Conservation (phyloP, 225 moss, liverwort and hornwort species). For the Climacium dendroides region DNA sequence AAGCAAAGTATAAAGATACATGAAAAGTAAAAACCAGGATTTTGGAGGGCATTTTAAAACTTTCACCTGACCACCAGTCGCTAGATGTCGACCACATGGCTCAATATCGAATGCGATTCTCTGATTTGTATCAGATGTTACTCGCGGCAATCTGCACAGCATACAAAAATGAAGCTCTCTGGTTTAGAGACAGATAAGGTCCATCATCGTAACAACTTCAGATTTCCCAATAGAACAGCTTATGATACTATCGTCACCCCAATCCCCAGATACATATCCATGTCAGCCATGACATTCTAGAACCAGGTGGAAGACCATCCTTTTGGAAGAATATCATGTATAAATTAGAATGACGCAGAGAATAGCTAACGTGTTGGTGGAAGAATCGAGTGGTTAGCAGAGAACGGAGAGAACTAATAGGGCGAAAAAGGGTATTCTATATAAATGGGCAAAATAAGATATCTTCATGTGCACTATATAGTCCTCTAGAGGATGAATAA, state of each 20-base stretch:
- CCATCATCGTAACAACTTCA: neutral
- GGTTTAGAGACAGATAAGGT: neutral
- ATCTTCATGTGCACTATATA: neutral
- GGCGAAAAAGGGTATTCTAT: too few species aligned
- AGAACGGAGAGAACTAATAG: neutral
- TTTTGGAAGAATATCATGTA: neutral
- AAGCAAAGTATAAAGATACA: neutral
- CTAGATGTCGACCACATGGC: slow-evolving; percentile 73
- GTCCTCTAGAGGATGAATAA: neutral
- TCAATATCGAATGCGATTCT: slow-evolving; percentile 90
- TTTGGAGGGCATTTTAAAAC: neutral
- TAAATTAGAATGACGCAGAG: neutral
- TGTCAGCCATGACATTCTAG: neutral
- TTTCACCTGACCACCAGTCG: slow-evolving; percentile 86
- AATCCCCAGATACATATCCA: neutral
- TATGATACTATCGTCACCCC: too few species aligned
- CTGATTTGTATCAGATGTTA: slow-evolving; percentile 78
- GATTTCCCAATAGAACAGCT: neutral
- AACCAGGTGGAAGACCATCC: neutral
- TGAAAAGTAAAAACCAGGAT: neutral
- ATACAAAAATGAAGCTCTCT: neutral
- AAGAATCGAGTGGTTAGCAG: neutral
- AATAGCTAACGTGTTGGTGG: neutral
- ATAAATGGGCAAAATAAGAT: neutral
- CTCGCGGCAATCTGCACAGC: slow-evolving; percentile 49